Percentiles rank a stretch among this genome's conserved stretches.
Evolutionary conservation across 257 asterid species (phyloP).

Genomic region (Paulownia fortunei): DNA sequence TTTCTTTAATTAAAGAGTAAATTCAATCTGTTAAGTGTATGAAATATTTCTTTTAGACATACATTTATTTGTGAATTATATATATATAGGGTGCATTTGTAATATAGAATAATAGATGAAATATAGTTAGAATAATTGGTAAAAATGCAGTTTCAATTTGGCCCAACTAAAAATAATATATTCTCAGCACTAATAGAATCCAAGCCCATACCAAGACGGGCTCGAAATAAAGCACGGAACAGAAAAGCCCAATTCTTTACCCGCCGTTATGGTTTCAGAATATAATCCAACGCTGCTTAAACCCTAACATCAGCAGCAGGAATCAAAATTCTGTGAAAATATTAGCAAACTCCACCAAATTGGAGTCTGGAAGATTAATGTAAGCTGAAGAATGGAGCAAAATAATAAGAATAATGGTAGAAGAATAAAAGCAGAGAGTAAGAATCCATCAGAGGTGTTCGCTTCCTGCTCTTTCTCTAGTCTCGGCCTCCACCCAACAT

Average conservation of each 20-base stretch:
- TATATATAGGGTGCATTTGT: too few relatives aligned
- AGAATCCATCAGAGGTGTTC: slow-evolving; percentile 58
- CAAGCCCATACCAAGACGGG: background rate
- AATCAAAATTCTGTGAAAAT: background rate
- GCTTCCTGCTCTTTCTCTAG: slow-evolving; percentile 86
- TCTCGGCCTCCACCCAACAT: slow-evolving; percentile 78
- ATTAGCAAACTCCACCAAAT: background rate
- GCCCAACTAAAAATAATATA: background rate
- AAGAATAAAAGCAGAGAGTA: slow-evolving; percentile 25
- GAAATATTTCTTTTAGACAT: too few relatives aligned
- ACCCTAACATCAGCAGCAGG: slow-evolving; percentile 24
- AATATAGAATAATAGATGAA: too few relatives aligned
- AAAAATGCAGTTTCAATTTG: background rate
- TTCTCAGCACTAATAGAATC: too few relatives aligned
- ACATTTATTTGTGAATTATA: too few relatives aligned
- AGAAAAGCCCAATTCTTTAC: background rate
- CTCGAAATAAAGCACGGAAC: background rate
- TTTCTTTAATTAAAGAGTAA: too few relatives aligned
- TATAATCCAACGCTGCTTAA: slow-evolving; percentile 19
- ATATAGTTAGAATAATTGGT: too few relatives aligned
- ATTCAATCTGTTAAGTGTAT: too few relatives aligned
- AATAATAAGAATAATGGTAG: slow-evolving; percentile 24
- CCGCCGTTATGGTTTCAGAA: background rate
- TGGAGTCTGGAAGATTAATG: slow-evolving; percentile 1
- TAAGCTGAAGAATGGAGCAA: slow-evolving; percentile 41